Conservation (phyloP, 495 filamentous ascomycete species). For the Haplographium delicatum region DNA sequence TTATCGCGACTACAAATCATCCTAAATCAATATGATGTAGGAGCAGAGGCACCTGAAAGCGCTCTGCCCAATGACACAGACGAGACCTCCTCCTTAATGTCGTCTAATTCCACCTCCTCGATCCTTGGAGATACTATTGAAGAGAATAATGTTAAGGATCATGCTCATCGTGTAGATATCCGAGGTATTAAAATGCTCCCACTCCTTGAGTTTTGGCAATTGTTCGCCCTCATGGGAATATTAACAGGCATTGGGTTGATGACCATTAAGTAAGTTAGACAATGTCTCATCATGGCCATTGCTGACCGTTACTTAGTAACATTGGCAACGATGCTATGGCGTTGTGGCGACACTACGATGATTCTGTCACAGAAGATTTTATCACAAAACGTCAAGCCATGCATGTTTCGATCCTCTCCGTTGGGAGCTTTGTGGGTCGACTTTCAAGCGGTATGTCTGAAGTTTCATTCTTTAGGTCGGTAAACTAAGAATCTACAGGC, state of each 20-base stretch:
- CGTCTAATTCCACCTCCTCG: slow-evolving; percentile 48
- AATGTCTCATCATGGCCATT: not conserved
- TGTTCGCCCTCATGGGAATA: slow-evolving; percentile 79
- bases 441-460: slow-evolving; percentile 59
- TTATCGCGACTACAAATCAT: slow-evolving; percentile 5
- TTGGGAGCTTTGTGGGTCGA: slow-evolving; percentile 78
- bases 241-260: slow-evolving; percentile 91
- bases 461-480: not conserved
- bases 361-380: slow-evolving; percentile 63
- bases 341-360: slow-evolving; percentile 79
- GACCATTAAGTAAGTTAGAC: slow-evolving; percentile 86
- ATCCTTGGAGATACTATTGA: slow-evolving; percentile 32
- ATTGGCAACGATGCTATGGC: slow-evolving; percentile 84
- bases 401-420: slow-evolving; percentile 88
- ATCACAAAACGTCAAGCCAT: slow-evolving; percentile 79
- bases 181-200: slow-evolving; percentile 75
- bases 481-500: slow-evolving; percentile 38
- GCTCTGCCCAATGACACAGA: slow-evolving; percentile 42
- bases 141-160: slow-evolving; percentile 39
- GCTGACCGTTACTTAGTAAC: slow-evolving; percentile 52
- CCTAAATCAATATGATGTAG: slow-evolving; percentile 23
- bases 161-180: slow-evolving; percentile 78
- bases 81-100: slow-evolving; percentile 82
- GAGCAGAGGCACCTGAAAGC: slow-evolving; percentile 23
- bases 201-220: slow-evolving; percentile 80